Base-by-base conservation (phyloP, 441 rosid genomes). In the Adansonia rubrostipa region DNA sequence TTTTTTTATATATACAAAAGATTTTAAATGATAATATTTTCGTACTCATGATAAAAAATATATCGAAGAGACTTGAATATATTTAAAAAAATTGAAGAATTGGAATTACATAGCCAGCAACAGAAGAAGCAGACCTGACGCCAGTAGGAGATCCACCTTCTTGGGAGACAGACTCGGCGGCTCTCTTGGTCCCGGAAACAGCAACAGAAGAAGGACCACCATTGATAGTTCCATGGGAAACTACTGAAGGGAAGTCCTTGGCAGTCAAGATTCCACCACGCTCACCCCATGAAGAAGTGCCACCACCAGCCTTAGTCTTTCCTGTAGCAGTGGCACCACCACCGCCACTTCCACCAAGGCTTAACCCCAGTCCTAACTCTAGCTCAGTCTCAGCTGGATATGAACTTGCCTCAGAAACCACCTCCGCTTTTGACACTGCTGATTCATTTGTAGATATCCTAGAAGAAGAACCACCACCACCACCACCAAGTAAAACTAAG, bases 291-390 rank as follows among this genome's bases (percentile, higher is more conserved):
- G 53, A 48, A 48, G 53, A 48, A 48, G 53, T 48, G 53, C 14
- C 53, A 48, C 14, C 4, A 14, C 14, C 53, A 48, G 1, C 5
- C 40, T 24, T 88, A 40, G 71, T 53, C 79, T 82, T 86, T 22
- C 84, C 80, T 2, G 75, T 66, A 5, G 66, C 72, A 14, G 33
- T 28, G 33, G 33, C 33, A 28, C 33, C 33, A 28, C 33, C 33
- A 28, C 33, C 33, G 33, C 33, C 33, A 28, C 33, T 28, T 28
- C 82, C 79, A 10, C 97, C 94, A 5, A 92, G 88, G 78, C 98
- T 86, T 74, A 93, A 86, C 6, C 97, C 92, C 63, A 93, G 84
- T 6, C 91, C 93, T 65, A 92, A 80, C 84, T 93, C 98, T 13
- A 91, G 84, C 86, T 91, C 95, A 80, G 85, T 82, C 71, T 87